Percentiles rank a stretch among this genome's conserved stretches.
Evolutionary conservation across 768 basidiomycete species (phyloP).

Genomic region (Gelatoporia subvermispora): DNA sequence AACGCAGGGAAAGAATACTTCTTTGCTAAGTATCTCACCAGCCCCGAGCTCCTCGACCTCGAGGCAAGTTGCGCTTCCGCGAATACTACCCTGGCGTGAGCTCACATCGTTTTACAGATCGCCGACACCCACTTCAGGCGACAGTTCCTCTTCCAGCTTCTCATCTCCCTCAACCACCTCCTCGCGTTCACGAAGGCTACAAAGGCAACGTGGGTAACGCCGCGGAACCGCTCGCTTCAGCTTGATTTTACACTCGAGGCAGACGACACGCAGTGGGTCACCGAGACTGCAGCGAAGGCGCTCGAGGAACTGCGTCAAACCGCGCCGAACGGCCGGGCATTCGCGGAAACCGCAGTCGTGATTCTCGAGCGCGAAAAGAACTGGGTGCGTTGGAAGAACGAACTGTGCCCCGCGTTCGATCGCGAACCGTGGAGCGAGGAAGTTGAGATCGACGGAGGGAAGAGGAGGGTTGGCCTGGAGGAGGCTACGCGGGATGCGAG

Average conservation of each 20-base stretch:
- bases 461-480: constrained; percentile 50
- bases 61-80: constrained; percentile 51
- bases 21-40: constrained; percentile 91
- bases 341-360: constrained; percentile 65
- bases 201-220: constrained; percentile 55
- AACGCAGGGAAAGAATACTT: constrained; percentile 66
- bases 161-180: constrained; percentile 74
- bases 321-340: constrained; percentile 69
- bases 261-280: constrained; percentile 69
- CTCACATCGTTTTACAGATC: constrained; percentile 43
- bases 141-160: constrained; percentile 82
- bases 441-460: constrained; percentile 31
- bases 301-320: constrained; percentile 62
- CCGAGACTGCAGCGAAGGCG: constrained; percentile 57
- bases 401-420: constrained; percentile 75
- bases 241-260: constrained; percentile 77
- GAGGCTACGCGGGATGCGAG: constrained; percentile 54
- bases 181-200: constrained; percentile 66
- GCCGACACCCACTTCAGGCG: constrained; percentile 91
- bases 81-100: background rate
- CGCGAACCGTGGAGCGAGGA: constrained; percentile 57
- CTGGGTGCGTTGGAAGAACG: constrained; percentile 90
- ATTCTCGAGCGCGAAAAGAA: constrained; percentile 83
- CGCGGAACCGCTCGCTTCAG: constrained; percentile 74
- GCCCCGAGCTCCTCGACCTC: constrained; percentile 78